Percentiles rank a stretch among this genome's conserved stretches.
These are phyloP conservation scores for Exophiala mesophila DNA, from an alignment of 2,329 filamentous ascomycete genomes.

Conservation along the genomic window DNA sequence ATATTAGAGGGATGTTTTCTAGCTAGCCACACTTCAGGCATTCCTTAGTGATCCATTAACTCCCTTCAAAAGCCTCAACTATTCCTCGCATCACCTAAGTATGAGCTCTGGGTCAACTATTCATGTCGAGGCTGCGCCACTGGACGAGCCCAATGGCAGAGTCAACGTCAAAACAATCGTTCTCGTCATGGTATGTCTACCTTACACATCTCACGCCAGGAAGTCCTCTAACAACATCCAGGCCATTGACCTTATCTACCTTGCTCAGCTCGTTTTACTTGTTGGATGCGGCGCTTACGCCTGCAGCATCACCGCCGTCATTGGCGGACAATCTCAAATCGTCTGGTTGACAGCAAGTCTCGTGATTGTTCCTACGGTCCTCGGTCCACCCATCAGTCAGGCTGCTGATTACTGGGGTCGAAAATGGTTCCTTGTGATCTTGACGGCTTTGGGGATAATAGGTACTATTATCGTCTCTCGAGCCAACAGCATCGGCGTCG, in stretches of 20 bases:
- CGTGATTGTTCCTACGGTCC: conserved; percentile 4
- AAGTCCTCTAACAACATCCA: background rate
- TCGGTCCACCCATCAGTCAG: conserved; percentile 15
- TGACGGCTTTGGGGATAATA: conserved; percentile 8
- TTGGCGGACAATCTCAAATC: conserved; percentile 1
- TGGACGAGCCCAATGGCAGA: background rate
- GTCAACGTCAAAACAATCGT: background rate
- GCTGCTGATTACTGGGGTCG: conserved; percentile 20
- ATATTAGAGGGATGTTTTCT: no score
- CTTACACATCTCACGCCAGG: no score
- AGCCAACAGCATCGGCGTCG: conserved; percentile 8
- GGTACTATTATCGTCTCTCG: conserved; percentile 10
- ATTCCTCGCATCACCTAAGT: no score
- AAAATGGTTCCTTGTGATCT: conserved; percentile 13
- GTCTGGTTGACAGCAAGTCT: background rate
- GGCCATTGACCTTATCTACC: background rate
- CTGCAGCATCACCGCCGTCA: background rate
- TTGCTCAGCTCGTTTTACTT: background rate
- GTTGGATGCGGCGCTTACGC: background rate
- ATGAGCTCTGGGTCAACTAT: no score
- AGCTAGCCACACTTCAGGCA: no score
- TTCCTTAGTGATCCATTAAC: no score
- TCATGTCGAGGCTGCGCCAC: no score
- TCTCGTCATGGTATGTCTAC: background rate
- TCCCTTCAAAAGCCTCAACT: no score